These are phyloP conservation scores for Taphrina deformans DNA, from an alignment of 1,139 yeast species.

Conservation along the genomic window DNA sequence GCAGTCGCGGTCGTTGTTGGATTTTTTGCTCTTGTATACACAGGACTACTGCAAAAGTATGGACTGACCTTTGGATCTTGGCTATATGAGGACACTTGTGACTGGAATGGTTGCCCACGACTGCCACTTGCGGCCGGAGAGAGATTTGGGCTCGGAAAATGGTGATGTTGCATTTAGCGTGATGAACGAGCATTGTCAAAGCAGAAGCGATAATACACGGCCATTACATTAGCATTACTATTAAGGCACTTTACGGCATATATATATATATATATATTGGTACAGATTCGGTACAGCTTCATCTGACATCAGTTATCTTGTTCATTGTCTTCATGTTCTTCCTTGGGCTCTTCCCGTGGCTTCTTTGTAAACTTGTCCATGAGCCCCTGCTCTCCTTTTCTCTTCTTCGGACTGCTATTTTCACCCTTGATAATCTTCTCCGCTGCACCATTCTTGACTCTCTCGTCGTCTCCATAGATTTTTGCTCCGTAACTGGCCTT, in stretches of 20 bases:
- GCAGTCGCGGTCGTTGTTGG: slow-evolving; percentile 49
- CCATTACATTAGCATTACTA: neutral
- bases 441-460: slow-evolving; percentile 7
- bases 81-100: slow-evolving; percentile 27
- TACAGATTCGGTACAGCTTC: too few relatives aligned
- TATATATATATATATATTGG: too few relatives aligned
- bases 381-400: slow-evolving; percentile 20
- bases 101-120: slow-evolving; percentile 27
- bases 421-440: neutral
- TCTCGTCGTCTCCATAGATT: slow-evolving; percentile 15
- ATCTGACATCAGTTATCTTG: slow-evolving; percentile 8
- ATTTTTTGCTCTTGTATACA: slow-evolving; percentile 50
- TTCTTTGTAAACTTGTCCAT: slow-evolving; percentile 25
- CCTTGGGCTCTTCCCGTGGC: slow-evolving; percentile 10
- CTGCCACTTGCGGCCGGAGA: slow-evolving; percentile 7
- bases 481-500: slow-evolving; percentile 23
- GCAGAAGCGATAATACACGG: too few relatives aligned
- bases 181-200: too few relatives aligned
- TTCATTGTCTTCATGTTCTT: slow-evolving; percentile 24
- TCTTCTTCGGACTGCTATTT: neutral
- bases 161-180: neutral
- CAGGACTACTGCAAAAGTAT: slow-evolving; percentile 42
- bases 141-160: neutral
- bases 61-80: slow-evolving; percentile 17
- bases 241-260: too few relatives aligned